Conservation (phyloP, 2,329 filamentous ascomycete genomes). For the Aspergillus sp. region DNA sequence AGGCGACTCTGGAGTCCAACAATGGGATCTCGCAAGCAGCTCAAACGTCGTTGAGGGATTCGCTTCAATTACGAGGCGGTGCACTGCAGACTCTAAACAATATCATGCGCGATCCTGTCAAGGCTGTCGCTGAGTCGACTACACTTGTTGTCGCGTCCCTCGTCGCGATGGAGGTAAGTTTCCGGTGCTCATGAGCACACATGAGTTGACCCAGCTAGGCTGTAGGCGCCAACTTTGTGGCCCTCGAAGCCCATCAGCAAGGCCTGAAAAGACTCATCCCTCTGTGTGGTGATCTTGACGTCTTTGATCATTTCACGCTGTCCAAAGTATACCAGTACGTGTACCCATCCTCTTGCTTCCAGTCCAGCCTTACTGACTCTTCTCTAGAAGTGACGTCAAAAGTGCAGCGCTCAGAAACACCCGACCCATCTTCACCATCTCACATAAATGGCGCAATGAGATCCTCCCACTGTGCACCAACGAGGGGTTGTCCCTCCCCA, state of each 20-base stretch:
- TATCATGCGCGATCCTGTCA: slow-evolving; percentile 21
- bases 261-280: slow-evolving; percentile 22
- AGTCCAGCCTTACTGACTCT: neutral
- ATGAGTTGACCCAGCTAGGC: slow-evolving; percentile 6
- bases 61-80: slow-evolving; percentile 19
- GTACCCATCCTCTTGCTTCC: no score
- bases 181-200: neutral
- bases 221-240: slow-evolving; percentile 23
- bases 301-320: slow-evolving; percentile 20
- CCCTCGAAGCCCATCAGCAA: slow-evolving; percentile 23
- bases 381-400: slow-evolving; percentile 18
- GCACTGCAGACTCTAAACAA: slow-evolving; percentile 23
- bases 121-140: slow-evolving; percentile 22
- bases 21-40: slow-evolving; percentile 18
- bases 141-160: slow-evolving; percentile 25
- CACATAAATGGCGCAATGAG: slow-evolving; percentile 19
- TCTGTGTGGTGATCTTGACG: slow-evolving; percentile 20
- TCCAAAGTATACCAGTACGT: slow-evolving; percentile 26
- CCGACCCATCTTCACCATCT: slow-evolving; percentile 18
- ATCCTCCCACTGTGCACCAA: slow-evolving; percentile 16
- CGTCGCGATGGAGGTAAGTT: slow-evolving; percentile 11
- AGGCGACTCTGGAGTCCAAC: slow-evolving; percentile 20
- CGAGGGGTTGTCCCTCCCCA: neutral
- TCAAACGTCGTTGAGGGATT: slow-evolving; percentile 22
- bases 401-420: slow-evolving; percentile 17